Percentiles rank a stretch among this genome's conserved stretches.
Conservation (phyloP, 495 filamentous ascomycete species). For the Extremus antarcticus region DNA sequence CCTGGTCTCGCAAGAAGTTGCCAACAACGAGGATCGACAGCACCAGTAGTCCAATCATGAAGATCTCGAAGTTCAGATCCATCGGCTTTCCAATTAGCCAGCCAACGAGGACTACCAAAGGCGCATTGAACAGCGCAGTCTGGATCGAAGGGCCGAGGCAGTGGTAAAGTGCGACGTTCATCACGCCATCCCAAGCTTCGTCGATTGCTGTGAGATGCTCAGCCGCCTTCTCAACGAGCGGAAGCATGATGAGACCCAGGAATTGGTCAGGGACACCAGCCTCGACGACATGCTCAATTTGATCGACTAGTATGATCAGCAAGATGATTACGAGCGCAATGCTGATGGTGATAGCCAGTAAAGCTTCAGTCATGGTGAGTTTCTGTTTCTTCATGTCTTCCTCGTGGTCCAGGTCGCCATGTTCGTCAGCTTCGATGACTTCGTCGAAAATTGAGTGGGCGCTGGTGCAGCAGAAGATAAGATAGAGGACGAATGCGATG, state of each 20-base stretch:
- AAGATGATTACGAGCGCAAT: slow-evolving; percentile 19
- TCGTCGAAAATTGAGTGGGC: slow-evolving; percentile 19
- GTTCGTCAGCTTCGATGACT: slow-evolving; percentile 19
- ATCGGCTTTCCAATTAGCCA: slow-evolving; percentile 1
- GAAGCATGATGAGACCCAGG: slow-evolving; percentile 1
- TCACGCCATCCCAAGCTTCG: slow-evolving; percentile 1
- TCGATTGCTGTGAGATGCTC: slow-evolving; percentile 6
- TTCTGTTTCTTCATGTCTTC: slow-evolving; percentile 9
- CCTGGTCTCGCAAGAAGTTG: slow-evolving; percentile 5
- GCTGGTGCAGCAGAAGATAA: slow-evolving; percentile 12
- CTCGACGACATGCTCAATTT: slow-evolving; percentile 1
- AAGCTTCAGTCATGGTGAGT: background rate
- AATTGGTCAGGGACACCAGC: background rate
- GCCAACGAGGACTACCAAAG: slow-evolving; percentile 1
- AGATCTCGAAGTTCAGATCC: slow-evolving; percentile 4
- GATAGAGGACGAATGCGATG: slow-evolving; percentile 10
- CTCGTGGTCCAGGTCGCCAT: slow-evolving; percentile 16
- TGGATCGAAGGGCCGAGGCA: slow-evolving; percentile 4
- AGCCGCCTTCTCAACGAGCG: slow-evolving; percentile 2
- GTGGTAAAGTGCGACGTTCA: slow-evolving; percentile 3
- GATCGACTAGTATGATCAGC: slow-evolving; percentile 1
- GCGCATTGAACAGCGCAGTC: slow-evolving; percentile 5
- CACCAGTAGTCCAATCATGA: background rate
- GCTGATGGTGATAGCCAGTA: slow-evolving; percentile 14
- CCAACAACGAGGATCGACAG: slow-evolving; percentile 5